Evolutionary conservation across 2,329 filamentous ascomycete species (phyloP), one percentile per base, ranked within the genome.

Genomic region (Penicillium sp.): DNA sequence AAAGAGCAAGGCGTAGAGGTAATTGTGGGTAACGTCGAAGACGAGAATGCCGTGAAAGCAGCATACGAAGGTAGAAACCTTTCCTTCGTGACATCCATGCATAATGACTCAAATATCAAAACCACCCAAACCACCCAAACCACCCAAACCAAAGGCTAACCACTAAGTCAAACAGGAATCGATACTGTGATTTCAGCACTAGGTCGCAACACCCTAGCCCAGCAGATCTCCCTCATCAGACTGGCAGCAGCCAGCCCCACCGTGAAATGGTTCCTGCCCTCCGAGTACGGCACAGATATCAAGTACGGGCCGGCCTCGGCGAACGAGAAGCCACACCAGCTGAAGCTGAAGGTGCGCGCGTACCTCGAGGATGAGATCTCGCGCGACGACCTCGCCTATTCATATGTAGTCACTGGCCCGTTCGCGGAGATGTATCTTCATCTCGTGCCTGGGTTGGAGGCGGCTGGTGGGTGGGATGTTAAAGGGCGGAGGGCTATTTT

Each of bases 341-440:
- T 80, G 55, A 91, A 91, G 71, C 79, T 90, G 53, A 83, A 85
- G 66, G 85, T 90, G n/a, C 81, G 88, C 58, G 83, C 81, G 55
- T 82, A 82, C 31, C 78, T 89, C 33, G 78, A 80, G 41, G 65
- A 71, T 4, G 81, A 82, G 36, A 74, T 80, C n/a, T 67, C 82
- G 15, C 65, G 65, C 3, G 78, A 79, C 63, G 73, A 79, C 8
- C 69, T 90, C 27, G 79, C 84, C 49, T 80, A 87, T 55, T 89
- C 88, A 0, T 90, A 87, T 68, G 75, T 90, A 0, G 88, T 90
- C 5, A 89, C 87, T 0, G 88, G 88, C 0, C 88, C 88, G 0
- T 90, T 88, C 63, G 82, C 83, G 31, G 87, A 89, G 60, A 79
- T 88, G 68, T 89, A 81, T 75, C 77, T 89, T 44, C 71, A 67